A percentile compares a stretch with the other conserved stretches of the same genome.
Evolutionary conservation across 352 stramenopile genomes (phyloP).

Genomic region (Phytophthora melonis): DNA sequence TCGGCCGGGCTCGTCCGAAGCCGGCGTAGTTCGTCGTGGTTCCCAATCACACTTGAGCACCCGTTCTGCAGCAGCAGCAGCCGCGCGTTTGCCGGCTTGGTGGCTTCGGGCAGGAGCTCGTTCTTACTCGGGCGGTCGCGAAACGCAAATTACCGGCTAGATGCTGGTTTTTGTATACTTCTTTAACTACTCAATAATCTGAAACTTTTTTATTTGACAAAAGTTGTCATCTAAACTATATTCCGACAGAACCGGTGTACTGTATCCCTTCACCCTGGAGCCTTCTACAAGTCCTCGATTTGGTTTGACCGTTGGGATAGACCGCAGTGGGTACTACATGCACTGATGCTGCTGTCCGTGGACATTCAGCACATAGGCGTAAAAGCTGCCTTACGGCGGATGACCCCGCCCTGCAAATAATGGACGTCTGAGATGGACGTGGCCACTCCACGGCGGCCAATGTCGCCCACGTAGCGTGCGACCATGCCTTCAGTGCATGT

Average conservation of each 20-base stretch:
- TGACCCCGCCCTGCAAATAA: neutral
- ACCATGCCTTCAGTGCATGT: neutral
- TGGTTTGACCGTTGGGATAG: no score
- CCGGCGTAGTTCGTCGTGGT: neutral
- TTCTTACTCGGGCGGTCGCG: neutral
- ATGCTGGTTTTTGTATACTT: no score
- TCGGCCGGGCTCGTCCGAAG: no score
- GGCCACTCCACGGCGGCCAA: neutral
- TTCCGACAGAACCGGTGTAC: constrained; percentile 1
- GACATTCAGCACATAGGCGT: neutral
- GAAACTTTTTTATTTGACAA: constrained; percentile 1
- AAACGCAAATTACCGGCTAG: neutral
- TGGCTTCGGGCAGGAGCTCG: neutral
- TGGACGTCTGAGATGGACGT: neutral
- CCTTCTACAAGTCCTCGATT: no score
- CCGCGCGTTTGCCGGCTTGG: neutral
- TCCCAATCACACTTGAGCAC: neutral
- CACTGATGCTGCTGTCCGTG: neutral
- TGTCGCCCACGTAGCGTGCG: neutral
- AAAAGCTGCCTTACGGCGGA: no score
- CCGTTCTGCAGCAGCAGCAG: no score
- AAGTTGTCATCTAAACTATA: constrained; percentile 20
- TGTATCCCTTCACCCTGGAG: no score
- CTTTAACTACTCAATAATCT: no score
- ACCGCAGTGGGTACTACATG: no score